Base-by-base conservation (phyloP, 2,329 filamentous ascomycete genomes). In the Fusarium acutatum region DNA sequence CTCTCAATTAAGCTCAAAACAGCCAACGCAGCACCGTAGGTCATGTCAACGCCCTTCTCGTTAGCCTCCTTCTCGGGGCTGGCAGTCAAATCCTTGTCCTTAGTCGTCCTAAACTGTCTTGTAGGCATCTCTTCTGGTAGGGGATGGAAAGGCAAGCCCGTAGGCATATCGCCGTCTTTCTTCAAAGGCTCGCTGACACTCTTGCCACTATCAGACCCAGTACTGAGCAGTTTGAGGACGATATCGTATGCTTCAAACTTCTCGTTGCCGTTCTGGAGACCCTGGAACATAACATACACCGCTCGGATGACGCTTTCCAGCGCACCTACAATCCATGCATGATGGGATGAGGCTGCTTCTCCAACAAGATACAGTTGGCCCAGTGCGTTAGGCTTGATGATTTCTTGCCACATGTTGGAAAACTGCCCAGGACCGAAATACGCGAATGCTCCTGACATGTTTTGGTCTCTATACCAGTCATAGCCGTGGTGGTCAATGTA, bases 111-210 rank as follows among this genome's bases (percentile, higher is more conserved):
- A 2, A 32, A 13, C 1, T 32, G 46, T 5, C 5, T 49, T 5
- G 3, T 49, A 32, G 22, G 15, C 46, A 49, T 32, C 28, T 49
- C 28, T 0, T 32, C 28, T 0, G 22, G 28, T 2, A 49, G 0
- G 2, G 28, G 28, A 32, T 18, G 15, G 46, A 49, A 49, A 7
- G 46, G 46, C 1, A 3, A 7, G 5, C 46, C 46, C 0, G 7
- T 9, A 0, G 15, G 46, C 22, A 49, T 32, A 7, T 49, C 11
- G 3, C 22, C 46, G 20, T 49, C 3, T 22, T 17, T 30, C 44
- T 11, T n/a, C 10, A 30, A 13, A 30, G 28, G 20, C 0, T 1
- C 0, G 3, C 3, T 30, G 20, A 9, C 15, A 0, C 12, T 49
- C 20, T 30, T 30, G 5, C 3, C 28, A 1, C 5, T 17, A 12